Evolutionary conservation across 306 rosid genomes (phyloP), one percentile per base, ranked within the genome.

Genomic region (Quercus aquifolioides): DNA sequence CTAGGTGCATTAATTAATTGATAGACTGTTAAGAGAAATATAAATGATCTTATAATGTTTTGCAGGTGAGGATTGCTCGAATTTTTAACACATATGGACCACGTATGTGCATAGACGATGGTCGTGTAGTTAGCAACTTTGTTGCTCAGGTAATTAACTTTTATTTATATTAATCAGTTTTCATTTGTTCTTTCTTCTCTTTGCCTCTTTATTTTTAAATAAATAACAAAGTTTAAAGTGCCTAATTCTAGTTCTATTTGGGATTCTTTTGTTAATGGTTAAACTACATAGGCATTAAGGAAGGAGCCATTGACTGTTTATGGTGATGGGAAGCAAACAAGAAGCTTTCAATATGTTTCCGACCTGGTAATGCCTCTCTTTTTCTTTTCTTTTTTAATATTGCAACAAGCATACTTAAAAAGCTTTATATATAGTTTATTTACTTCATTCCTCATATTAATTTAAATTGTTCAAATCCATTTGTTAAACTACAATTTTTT

Each of bases 231-330:
- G 14, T 20, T 20, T 57, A 20, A 57, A 23, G 31, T 25, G 13
- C 35, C 26, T 23, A 28, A 23, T 23, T 11, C 38, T 62, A 21
- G 7, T 11, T 60, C 13, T 11, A n/a, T 4, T 60, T 26, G 11
- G 38, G 13, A 31, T 18, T 28, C 11, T 67, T 67, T 33, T n/a
- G 14, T 35, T 31, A 33, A 68, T 68, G 12, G 10, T 2, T 18
- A 11, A 19, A 35, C 26, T 41, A 18, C 23, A 2, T 80, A 94
- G 99, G 99, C 97, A 71, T 78, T 94, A 68, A 90, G 97, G 86
- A 94, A 91, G 85, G 97, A 90, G 46, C 99, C 99, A 18, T 75
- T 94, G 87, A 94, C 99, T n/a, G 99, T 92, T 78, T 94, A 94
- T 83, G 97, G 97, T 1, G 97, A 94, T 73, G 97, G 97, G 25